phyloP scores from a whole-genome alignment of 345 rosid genomes.

The Citrus sp. region DNA sequence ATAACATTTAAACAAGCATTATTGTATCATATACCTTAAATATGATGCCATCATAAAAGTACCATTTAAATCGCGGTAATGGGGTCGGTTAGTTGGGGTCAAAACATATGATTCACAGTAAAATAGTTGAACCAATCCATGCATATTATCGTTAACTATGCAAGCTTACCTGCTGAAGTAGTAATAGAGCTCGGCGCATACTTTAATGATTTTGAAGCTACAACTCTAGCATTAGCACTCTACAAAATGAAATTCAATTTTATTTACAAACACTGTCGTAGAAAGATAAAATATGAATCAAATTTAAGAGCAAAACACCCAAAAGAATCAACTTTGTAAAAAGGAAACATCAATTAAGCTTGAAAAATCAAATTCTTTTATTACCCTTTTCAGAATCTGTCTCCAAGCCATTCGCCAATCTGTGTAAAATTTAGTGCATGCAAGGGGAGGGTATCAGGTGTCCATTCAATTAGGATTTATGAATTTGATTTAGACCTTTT shows the following conservation, averaged over 20 bases:
- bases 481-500: background rate
- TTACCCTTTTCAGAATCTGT: slow-evolving; percentile 43
- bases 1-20: background rate
- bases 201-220: slow-evolving; percentile 27
- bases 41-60: background rate
- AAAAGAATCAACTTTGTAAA: background rate
- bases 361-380: background rate
- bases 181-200: slow-evolving; percentile 24
- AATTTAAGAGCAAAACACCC: no score
- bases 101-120: background rate
- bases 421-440: background rate
- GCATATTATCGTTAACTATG: background rate
- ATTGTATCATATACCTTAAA: background rate
- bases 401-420: slow-evolving; percentile 60
- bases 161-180: slow-evolving; percentile 36
- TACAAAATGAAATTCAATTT: slow-evolving; percentile 11
- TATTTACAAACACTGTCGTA: background rate
- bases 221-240: slow-evolving; percentile 45
- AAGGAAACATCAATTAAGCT: background rate
- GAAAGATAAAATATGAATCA: background rate
- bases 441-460: background rate
- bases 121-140: background rate
- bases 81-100: background rate
- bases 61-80: background rate
- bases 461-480: background rate